Evolutionary conservation across 148 eudicot genomes (phyloP), one percentile per base, ranked within the genome.

Genomic region (Polygonum aviculare): DNA sequence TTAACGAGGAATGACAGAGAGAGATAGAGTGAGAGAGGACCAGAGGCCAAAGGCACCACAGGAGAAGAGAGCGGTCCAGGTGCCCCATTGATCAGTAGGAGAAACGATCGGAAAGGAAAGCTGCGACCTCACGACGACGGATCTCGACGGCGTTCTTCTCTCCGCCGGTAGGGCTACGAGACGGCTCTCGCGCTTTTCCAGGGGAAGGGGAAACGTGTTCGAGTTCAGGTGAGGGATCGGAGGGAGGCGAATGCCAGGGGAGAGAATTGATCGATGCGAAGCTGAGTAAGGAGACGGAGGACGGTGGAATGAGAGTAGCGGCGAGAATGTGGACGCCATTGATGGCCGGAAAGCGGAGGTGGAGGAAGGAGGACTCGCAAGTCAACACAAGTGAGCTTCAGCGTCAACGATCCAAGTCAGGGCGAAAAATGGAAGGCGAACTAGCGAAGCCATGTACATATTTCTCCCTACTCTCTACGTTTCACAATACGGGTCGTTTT

Each of bases 31-130:
- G 70, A 67, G 62, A 74, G 51, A 35, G 62, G 78, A 94, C 98
- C 97, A 94, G 83, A 92, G 80, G 52, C 97, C 91, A 77, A 90
- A 79, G 76, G 97, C 90, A 69, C 90, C 98, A 76, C 89, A 77
- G 75, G 92, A 84, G 74, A 92, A 89, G 73, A 94, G 97, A 80
- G 90, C 90, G 12, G 98, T 78, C 93, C 98, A 92, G 2, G 82
- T 84, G 40, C 97, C 97, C 97, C 98, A 94, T 12, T 88, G 89
- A 82, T 94, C 96, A 31, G 73, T 73, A 0, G 93, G 87, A 74
- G 97, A 89, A 15, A 92, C 79, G 54, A 94, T 78, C 33, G 96
- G 93, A 59, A 80, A 70, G 51, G 76, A 86, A 81, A 87, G 79
- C 69, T 75, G 77, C 39, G 81, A 80, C 49, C 72, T 80, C 15